Base-by-base conservation (phyloP, 306 rosid species). In the Dalbergia cochinchinensis region DNA sequence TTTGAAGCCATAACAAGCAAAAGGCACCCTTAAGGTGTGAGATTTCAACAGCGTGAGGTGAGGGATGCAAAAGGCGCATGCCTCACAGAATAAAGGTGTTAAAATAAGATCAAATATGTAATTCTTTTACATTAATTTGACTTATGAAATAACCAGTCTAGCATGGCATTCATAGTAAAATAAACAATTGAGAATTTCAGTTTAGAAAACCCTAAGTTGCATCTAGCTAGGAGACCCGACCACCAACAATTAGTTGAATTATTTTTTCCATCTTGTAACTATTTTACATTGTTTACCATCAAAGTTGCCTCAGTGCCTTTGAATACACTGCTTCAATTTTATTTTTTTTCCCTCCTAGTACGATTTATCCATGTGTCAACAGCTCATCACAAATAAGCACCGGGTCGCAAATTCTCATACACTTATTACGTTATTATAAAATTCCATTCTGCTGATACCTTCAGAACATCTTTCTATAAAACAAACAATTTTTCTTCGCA, bases 171-270 rank as follows among this genome's bases (percentile, higher is more conserved):
- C 35, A 57, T 8, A 57, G 14, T 18, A 31, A 62, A 22, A 13
- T 19, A 20, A 37, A 10, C 53, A 57, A 72, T 5, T n/a, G 14
- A 15, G 5, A 57, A 6, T 65, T 72, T 72, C 34, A 71, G 18
- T 16, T 54, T 11, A 72, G 5, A 15, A n/a, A 74, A 74, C 34
- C 69, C 78, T 74, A 44, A 44, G 33, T 6, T 61, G 47, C n/a
- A 58, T 59, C n/a, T 35, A n/a, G 37, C 35, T 18, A 58, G 11
- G 39, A 69, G 60, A 22, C 10, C 3, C 11, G 18, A 53, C 16
- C 1, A 55, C 33, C 14, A 20, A 26, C 53, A 37, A 54, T 12
- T 51, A 51, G 58, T 51, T 14, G 31, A 26, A 26, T 26, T 26
- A 26, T 26, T 26, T 26, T 26, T 26, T 26, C 31, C 31, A 26